Evolutionary conservation across 1,284 basidiomycete genomes (phyloP).

Genomic region (Schizophyllum amplum): DNA sequence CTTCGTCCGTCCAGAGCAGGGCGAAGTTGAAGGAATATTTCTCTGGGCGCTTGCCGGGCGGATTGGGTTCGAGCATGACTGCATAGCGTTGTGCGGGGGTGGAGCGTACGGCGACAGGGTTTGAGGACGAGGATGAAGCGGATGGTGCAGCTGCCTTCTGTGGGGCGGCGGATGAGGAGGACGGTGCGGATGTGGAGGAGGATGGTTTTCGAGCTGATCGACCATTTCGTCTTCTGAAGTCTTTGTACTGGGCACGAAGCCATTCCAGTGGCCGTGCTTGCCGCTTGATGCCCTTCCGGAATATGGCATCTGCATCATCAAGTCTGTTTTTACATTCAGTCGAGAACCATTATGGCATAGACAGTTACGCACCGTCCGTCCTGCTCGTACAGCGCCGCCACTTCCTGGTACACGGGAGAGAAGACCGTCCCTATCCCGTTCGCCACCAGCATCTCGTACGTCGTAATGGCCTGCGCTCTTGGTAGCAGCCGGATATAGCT

Average conservation of each 20-base stretch:
- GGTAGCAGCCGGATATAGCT: constrained; percentile 71
- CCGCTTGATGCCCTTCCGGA: constrained; percentile 77
- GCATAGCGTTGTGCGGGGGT: constrained; percentile 48
- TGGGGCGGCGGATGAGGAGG: constrained; percentile 26
- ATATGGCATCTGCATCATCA: constrained; percentile 77
- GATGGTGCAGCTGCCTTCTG: constrained; percentile 41
- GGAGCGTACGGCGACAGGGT: constrained; percentile 20
- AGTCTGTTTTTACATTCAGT: constrained; percentile 33
- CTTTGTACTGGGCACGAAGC: constrained; percentile 75
- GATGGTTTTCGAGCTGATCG: constrained; percentile 11
- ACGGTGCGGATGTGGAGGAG: constrained; percentile 11
- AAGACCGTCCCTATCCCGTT: constrained; percentile 85
- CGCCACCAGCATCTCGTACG: constrained; percentile 81
- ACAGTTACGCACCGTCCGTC: constrained; percentile 54
- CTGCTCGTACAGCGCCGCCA: constrained; percentile 74
- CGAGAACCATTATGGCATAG: background rate
- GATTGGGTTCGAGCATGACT: constrained; percentile 56
- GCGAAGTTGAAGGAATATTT: constrained; percentile 58
- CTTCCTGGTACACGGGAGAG: constrained; percentile 87
- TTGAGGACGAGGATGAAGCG: background rate
- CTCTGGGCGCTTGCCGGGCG: constrained; percentile 62
- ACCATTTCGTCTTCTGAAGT: constrained; percentile 57
- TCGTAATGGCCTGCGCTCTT: constrained; percentile 60
- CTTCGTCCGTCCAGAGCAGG: constrained; percentile 58
- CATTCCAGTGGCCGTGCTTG: constrained; percentile 79